Evolutionary conservation across 1,139 yeast genomes (phyloP), one percentile per base, ranked within the genome.

Genomic region (Saccharomyces hybrid): DNA sequence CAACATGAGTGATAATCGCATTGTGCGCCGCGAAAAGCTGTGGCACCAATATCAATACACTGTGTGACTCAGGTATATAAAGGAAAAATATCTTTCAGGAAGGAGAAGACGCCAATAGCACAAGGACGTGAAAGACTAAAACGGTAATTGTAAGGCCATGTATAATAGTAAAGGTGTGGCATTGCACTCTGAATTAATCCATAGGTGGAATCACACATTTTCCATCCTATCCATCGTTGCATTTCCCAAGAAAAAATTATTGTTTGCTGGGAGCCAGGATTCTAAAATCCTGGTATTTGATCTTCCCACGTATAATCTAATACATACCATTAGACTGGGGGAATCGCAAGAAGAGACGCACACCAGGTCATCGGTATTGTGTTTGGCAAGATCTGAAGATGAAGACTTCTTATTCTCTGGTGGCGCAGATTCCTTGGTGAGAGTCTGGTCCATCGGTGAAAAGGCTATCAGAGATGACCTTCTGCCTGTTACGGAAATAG

Each of bases 221-320:
- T 84, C 95, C 1, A 85, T 91, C 27, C 77, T 93, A 14, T 85
- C 96, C 50, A 81, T 88, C 27, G 82, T 86, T 5, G 79, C 87
- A 7, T 82, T 86, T 31, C 85, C 87, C 0, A 70, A 70, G 31
- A 78, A 78, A 55, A 75, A 79, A 47, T 72, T 84, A 46, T 65
- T 93, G 16, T 87, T 87, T 67, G 95, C 96, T 56, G 98, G 98
- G n/a, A 88, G 97, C 0, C 96, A 91, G 63, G 88, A 86, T 63
- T 88, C 95, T n/a, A 81, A 81, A 62, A 86, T 93, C 51, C 71
- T 88, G 46, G 83, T 88, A 1, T 84, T 79, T 64, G 91, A 88
- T 63, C 73, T 87, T 57, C 71, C 71, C n/a, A 82, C 86, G 1
- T 91, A 80, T 67, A 82, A 83, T 51, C 51, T 69, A 29, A 62